A percentile compares a stretch with the other conserved stretches of the same genome.
Conservation (phyloP, 495 filamentous ascomycete genomes). For the Xanthoparmelia taractica region DNA sequence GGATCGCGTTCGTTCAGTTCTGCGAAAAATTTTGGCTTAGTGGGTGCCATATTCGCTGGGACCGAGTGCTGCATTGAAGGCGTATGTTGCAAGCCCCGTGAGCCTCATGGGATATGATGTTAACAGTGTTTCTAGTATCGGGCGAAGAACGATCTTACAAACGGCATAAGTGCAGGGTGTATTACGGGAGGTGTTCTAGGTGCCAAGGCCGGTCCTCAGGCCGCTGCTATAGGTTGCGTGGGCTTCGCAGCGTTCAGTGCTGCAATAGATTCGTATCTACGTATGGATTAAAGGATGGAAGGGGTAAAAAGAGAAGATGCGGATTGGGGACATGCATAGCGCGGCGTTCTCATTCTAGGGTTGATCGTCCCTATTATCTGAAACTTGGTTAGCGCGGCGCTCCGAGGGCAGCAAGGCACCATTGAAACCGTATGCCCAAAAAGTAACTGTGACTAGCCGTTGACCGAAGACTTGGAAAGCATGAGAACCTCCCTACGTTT, state of each 20-base stretch:
- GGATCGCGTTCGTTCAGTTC: slow-evolving; percentile 71
- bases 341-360: slow-evolving; percentile 4
- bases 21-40: slow-evolving; percentile 89
- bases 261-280: slow-evolving; percentile 89
- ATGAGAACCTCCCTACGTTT: neutral
- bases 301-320: neutral
- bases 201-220: slow-evolving; percentile 79
- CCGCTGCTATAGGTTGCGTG: slow-evolving; percentile 78
- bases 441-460: neutral
- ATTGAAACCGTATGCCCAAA: neutral
- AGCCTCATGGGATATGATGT: neutral
- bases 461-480: neutral
- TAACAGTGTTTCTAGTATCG: slow-evolving; percentile 39
- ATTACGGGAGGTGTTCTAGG: slow-evolving; percentile 84
- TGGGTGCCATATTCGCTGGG: slow-evolving; percentile 82
- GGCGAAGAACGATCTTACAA: slow-evolving; percentile 88
- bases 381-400: neutral
- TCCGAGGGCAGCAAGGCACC: neutral
- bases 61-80: slow-evolving; percentile 96
- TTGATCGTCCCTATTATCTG: neutral
- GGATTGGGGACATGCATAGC: slow-evolving; percentile 13
- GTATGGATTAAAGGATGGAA: slow-evolving; percentile 41
- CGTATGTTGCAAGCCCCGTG: slow-evolving; percentile 24
- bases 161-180: slow-evolving; percentile 82
- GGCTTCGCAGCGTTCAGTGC: slow-evolving; percentile 94